phyloP scores from a whole-genome alignment of 179 eudicot species.

The Beta lomatogona region DNA sequence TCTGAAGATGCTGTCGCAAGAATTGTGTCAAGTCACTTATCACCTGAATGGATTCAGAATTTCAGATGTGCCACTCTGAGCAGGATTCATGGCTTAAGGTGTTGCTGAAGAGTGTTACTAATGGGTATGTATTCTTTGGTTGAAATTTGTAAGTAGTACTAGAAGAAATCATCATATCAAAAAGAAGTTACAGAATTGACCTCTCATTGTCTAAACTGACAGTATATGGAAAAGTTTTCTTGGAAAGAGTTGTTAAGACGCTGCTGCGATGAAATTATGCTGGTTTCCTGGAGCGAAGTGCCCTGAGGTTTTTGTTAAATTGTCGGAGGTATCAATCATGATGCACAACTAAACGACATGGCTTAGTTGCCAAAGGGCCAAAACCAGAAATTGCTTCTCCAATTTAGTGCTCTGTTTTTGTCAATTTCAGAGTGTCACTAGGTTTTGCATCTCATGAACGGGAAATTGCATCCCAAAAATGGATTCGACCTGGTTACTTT shows the following conservation, averaged over 20 bases:
- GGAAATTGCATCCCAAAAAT: background rate
- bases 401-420: background rate
- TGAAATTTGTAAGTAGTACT: background rate
- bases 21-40: background rate
- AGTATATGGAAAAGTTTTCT: background rate
- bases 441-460: background rate
- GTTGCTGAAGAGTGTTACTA: background rate
- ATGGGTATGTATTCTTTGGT: background rate
- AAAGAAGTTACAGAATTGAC: background rate
- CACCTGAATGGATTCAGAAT: background rate
- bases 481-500: background rate
- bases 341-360: background rate
- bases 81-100: background rate
- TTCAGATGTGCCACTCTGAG: background rate
- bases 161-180: background rate
- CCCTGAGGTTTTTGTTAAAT: background rate
- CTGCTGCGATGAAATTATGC: background rate
- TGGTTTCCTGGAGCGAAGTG: background rate
- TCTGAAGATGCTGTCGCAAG: constrained; percentile 10
- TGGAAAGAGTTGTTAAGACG: too few relatives aligned
- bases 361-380: too few relatives aligned
- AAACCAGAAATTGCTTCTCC: background rate
- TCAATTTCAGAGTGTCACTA: background rate
- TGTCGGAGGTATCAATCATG: background rate
- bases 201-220: background rate